Evolutionary conservation across 345 rosid species (phyloP), one percentile per base, ranked within the genome.

Genomic region (Bruguiera gymnorhiza): DNA sequence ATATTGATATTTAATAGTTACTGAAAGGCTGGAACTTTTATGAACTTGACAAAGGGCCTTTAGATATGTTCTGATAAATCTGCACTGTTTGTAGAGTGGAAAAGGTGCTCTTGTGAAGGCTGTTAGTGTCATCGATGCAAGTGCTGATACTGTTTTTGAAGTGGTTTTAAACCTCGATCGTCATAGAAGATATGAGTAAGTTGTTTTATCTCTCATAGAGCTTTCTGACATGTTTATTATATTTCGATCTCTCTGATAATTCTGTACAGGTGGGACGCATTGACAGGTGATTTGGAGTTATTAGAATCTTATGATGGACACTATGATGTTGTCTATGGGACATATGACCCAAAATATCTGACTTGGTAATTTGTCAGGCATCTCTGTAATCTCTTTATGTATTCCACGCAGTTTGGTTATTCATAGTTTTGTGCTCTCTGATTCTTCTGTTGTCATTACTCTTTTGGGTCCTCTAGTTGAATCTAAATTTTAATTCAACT

Each of bases 181-280:
- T 46, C 96, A 80, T 31, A 87, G 66, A 62, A 86, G 99, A 95
- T 90, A 95, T 8, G 96, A 95, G 99, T 92, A 86, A 84, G 97
- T 63, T 79, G 53, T 71, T 59, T 63, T 55, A 55, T 55, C 29
- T 70, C 60, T 67, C 69, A 46, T 60, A 31, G 55, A 66, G 56
- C 66, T 60, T 37, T 71, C 24, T 63, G 66, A 11, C 62, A 58
- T 60, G 65, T 50, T 72, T 72, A 48, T 76, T 56, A 31, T 57
- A 36, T 62, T 70, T 82, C 21, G 63, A 50, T 68, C 61, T 77
- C 65, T 70, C 78, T 71, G 68, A 37, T 73, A 68, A 80, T 60
- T 71, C 71, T 63, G 73, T 77, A 68, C 96, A 95, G 99, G 87
- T 95, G 99, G 99, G 99, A 95, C 83, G 79, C 83, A 70, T 83